Evolutionary conservation across 75 land plant species (phyloP), one percentile per base, ranked within the genome.

Genomic region (Adiantum capillusveneris): DNA sequence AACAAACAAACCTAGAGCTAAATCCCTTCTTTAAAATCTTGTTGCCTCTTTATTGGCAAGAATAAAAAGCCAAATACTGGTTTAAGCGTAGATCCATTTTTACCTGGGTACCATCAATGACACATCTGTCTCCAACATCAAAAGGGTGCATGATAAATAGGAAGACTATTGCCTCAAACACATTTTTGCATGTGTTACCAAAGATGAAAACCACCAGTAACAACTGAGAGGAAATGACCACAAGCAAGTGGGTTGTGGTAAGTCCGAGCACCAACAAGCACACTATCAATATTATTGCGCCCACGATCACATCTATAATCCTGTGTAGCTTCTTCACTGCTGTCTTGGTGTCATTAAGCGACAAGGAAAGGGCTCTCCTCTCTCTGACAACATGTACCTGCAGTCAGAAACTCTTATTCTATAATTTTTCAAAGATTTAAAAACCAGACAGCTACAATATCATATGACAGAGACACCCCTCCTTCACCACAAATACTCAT

Each of bases 61-160:
- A n/a, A n/a, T n/a, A n/a, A n/a, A n/a, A n/a, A n/a, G n/a, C n/a
- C n/a, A n/a, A n/a, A n/a, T n/a, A n/a, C n/a, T n/a, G n/a, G n/a
- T n/a, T n/a, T n/a, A n/a, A n/a, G n/a, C n/a, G n/a, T n/a, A n/a
- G n/a, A n/a, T n/a, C n/a, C n/a, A n/a, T n/a, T 53, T 26, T 26
- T 53, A 73, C 76, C 71, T 61, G 70, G 17, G 25, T 28, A 22
- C 74, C 74, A 50, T 71, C 74, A 9, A 71, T 39, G 3, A 49
- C 46, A 44, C 69, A 57, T n/a, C 68, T 29, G 61, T 71, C 74
- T n/a, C 68, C 74, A 29, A 71, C 74, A 26, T 71, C 74, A 31
- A 64, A 71, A 29, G 74, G 74, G 31, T 71, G 74, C 68, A 71
- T 59, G 14, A 64, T 43, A 58, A 71, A 71, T 29, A 64, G 52